Evolutionary conservation across 2,329 filamentous ascomycete genomes (phyloP).

Genomic region (Chrysosporium keratinophilum): DNA sequence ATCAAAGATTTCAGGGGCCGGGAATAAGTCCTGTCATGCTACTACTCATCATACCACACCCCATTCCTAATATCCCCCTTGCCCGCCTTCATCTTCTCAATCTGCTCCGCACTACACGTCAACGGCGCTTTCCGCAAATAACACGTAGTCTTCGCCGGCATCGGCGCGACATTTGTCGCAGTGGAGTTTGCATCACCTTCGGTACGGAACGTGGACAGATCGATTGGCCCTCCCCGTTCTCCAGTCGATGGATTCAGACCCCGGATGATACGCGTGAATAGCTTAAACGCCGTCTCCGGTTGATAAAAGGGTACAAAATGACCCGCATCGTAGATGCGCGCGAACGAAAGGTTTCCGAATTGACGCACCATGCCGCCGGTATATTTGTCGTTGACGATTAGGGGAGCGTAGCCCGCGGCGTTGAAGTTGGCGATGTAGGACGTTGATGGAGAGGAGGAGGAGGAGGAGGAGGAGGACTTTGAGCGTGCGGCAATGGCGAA

Average conservation of each 20-base stretch:
- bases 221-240: constrained; percentile 36
- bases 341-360: constrained; percentile 63
- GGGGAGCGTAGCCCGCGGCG: constrained; percentile 59
- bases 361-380: constrained; percentile 57
- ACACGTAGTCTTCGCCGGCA: constrained; percentile 46
- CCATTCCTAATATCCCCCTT: constrained; percentile 52
- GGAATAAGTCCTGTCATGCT: constrained; percentile 15
- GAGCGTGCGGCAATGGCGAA: constrained; percentile 44
- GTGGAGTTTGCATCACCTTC: constrained; percentile 50
- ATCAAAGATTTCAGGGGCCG: too few relatives aligned
- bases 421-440: constrained; percentile 47
- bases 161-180: constrained; percentile 44
- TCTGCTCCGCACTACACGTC: constrained; percentile 47
- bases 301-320: constrained; percentile 45
- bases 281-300: constrained; percentile 43
- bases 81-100: constrained; percentile 37
- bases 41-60: constrained; percentile 38
- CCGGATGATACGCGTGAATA: constrained; percentile 44
- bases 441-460: too few relatives aligned
- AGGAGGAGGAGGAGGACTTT: too few relatives aligned
- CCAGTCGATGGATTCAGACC: constrained; percentile 40
- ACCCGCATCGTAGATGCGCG: constrained; percentile 47
- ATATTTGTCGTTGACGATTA: constrained; percentile 57
- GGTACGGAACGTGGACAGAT: constrained; percentile 46
- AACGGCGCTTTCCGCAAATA: constrained; percentile 45